A percentile compares a stretch with the other conserved stretches of the same genome.
These are phyloP conservation scores for Setomelanomma holmii DNA, from an alignment of 2,329 filamentous ascomycete species.

Conservation along the genomic window DNA sequence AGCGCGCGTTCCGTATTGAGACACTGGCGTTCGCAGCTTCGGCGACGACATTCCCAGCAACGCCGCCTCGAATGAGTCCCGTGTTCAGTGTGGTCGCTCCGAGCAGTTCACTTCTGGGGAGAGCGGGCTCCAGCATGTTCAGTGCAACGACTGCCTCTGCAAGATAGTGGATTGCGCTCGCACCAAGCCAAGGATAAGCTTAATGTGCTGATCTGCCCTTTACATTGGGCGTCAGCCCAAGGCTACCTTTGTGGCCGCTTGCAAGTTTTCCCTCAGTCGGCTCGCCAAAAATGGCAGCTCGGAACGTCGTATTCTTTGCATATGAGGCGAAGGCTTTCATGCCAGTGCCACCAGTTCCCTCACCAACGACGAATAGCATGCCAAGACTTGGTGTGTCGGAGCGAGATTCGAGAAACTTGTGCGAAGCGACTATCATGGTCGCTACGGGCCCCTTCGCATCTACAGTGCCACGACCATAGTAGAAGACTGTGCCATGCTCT, in stretches of 20 bases:
- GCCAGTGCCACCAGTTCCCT: conserved; percentile 80
- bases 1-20: conserved; percentile 55
- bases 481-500: conserved; percentile 59
- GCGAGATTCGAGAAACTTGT: conserved; percentile 56
- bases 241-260: conserved; percentile 85
- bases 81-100: conserved; percentile 79
- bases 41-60: conserved; percentile 86
- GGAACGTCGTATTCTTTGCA: conserved; percentile 54
- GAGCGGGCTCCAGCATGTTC: conserved; percentile 51
- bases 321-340: conserved; percentile 64
- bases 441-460: conserved; percentile 66
- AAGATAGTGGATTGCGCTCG: conserved; percentile 81
- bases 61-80: conserved; percentile 77
- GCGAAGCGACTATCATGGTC: conserved; percentile 72
- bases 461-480: conserved; percentile 72
- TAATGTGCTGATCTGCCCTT: conserved; percentile 81
- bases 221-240: conserved; percentile 70
- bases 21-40: conserved; percentile 72
- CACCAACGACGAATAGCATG: conserved; percentile 73
- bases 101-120: conserved; percentile 52
- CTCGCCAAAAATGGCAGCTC: conserved; percentile 86
- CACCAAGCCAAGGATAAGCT: conserved; percentile 87
- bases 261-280: conserved; percentile 88
- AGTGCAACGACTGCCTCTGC: conserved; percentile 72
- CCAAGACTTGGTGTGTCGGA: conserved; percentile 46